Conservation (phyloP, 148 eudicot genomes). For the Camellia sinensis region DNA sequence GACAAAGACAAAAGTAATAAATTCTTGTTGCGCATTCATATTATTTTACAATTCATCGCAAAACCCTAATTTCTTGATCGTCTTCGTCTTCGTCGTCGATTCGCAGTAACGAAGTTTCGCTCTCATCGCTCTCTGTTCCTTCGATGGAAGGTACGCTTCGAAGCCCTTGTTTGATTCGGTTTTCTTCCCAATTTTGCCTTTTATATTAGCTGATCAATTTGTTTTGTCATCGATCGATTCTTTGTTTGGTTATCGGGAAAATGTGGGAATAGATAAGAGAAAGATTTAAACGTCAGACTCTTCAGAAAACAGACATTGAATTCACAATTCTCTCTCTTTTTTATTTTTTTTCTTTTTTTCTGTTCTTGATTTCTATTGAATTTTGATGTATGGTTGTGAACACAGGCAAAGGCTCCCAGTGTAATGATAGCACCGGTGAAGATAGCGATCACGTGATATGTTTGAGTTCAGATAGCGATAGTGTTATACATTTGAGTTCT, state of each 20-base stretch:
- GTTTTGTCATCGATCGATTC: not conserved
- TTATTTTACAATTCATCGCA: not conserved
- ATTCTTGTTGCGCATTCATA: no score
- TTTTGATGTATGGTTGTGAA: not conserved
- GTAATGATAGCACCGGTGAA: conserved; percentile 1
- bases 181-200: not conserved
- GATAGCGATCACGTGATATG: conserved; percentile 3
- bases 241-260: conserved; percentile 1
- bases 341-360: not conserved
- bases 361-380: not conserved
- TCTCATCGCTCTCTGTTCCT: conserved; percentile 18
- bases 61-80: conserved; percentile 15
- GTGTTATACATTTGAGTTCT: no score
- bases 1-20: no score
- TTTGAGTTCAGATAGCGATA: not conserved
- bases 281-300: not conserved
- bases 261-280: not conserved
- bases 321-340: no score
- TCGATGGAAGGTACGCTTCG: conserved; percentile 16
- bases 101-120: conserved; percentile 22
- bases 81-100: not conserved
- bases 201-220: not conserved
- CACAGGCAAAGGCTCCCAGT: conserved; percentile 7
- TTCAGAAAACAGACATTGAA: no score
- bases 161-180: not conserved